Base-by-base conservation (phyloP, 495 filamentous ascomycete species). In the Viridothelium virens region DNA sequence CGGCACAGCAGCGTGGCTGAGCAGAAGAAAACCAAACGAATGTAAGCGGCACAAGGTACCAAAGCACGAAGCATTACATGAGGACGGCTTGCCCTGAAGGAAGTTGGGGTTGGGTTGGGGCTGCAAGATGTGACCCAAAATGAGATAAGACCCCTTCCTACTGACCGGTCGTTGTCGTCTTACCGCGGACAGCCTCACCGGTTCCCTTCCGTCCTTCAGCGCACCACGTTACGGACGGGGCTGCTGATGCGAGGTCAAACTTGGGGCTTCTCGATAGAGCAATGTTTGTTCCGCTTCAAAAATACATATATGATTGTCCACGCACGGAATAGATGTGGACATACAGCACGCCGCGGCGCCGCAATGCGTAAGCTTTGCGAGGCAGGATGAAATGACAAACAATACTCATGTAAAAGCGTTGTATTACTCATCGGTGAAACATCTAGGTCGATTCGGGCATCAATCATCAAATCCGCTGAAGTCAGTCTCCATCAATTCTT, bases 391-490 rank as follows among this genome's bases (percentile, higher is more conserved):
- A 25, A 25, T 25, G 25, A 25, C 25, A 25, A 0, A 25, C 25
- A 25, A 25, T 25, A 25, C 25, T 25, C 25, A 25, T 25, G 25
- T 25, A 25, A 25, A 25, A 25, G 25, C 25, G 25, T 25, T 25
- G 1, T 25, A 25, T 25, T 25, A 25, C 25, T 25, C 25, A 25
- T 25, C 25, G 25, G 25, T 25, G 25, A 25, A 25, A 44, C 41
- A 44, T 44, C 41, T 44, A 44, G 41, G 25, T 25, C 0, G 0
- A 1, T 25, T 25, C 25, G 25, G 25, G 25, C 2, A 53, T 59
- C 53, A 59, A 59, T 59, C 53, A 47, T 72, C 70, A 38, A 91
- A 75, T n/a, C 88, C 89, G 69, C 74, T 79, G 86, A 89, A 91
- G 68, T 86, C 87, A 10, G 70, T 70, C 66, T 76, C 75, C 36